phyloP scores from a whole-genome alignment of 306 rosid genomes.

The Glycine tomentella region DNA sequence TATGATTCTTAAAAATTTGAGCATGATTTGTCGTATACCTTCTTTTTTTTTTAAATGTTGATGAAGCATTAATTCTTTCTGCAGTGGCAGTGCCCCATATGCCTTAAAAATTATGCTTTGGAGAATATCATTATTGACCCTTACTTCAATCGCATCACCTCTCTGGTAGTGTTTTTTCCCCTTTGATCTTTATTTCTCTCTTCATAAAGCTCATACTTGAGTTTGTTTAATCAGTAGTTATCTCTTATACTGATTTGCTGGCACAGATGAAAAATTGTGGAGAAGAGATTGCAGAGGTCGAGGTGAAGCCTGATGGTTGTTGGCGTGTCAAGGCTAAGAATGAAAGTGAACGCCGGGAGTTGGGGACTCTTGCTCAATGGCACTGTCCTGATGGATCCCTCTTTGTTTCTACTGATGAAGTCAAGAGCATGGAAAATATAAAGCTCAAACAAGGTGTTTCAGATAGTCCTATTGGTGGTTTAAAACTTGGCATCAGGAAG shows the following conservation, averaged over 20 bases:
- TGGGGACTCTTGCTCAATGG: constrained; percentile 81
- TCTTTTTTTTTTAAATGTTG: background rate
- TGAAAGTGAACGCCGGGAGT: constrained; percentile 80
- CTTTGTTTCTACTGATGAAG: constrained; percentile 54
- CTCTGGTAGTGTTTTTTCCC: constrained; percentile 63
- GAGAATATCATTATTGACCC: constrained; percentile 92
- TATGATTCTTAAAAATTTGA: constrained; percentile 45
- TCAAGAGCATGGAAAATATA: constrained; percentile 58
- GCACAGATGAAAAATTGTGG: constrained; percentile 88
- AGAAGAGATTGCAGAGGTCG: constrained; percentile 88
- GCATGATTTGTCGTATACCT: constrained; percentile 2
- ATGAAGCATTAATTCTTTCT: constrained; percentile 54
- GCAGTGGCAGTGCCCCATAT: constrained; percentile 99
- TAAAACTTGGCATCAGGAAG: constrained; percentile 81
- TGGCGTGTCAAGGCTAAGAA: constrained; percentile 92
- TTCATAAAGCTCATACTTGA: background rate
- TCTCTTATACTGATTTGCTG: constrained; percentile 5
- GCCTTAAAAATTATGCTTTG: constrained; percentile 89
- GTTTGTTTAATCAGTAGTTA: constrained; percentile 28
- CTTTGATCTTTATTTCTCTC: constrained; percentile 19
- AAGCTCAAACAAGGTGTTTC: constrained; percentile 83
- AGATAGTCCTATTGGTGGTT: constrained; percentile 73
- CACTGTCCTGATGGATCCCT: constrained; percentile 79
- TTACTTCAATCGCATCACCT: constrained; percentile 83
- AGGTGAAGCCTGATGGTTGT: constrained; percentile 94